These are phyloP conservation scores for Nitzschia sp. DNA, from an alignment of 108 stramenopile species.

Conservation along the genomic window DNA sequence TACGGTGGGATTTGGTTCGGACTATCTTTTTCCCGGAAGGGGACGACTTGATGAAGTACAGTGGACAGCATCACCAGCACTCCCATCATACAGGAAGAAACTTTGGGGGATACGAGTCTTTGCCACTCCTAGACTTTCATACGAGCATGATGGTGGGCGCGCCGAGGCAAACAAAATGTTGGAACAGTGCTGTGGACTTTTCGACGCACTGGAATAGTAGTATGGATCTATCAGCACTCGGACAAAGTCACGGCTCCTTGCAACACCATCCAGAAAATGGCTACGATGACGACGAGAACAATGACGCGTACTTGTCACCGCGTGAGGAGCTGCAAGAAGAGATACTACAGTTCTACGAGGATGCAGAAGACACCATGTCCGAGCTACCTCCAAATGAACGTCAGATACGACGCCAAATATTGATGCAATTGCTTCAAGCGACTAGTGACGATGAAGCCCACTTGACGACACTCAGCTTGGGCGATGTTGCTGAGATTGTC, in stretches of 20 bases:
- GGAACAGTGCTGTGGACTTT: neutral
- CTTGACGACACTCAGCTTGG: neutral
- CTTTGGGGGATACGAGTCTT: neutral
- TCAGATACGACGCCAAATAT: neutral
- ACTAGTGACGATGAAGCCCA: conserved; percentile 12
- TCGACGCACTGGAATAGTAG: neutral
- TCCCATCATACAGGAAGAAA: too few relatives aligned
- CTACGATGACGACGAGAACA: neutral
- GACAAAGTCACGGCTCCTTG: neutral
- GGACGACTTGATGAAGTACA: neutral
- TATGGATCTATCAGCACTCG: neutral
- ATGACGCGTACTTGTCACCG: neutral
- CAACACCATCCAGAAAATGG: neutral
- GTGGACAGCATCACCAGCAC: too few relatives aligned
- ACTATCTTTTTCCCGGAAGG: conserved; percentile 10
- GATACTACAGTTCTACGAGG: conserved; percentile 5
- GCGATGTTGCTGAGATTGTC: conserved; percentile 8
- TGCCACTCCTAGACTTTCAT: neutral
- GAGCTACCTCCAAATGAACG: neutral
- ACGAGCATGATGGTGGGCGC: neutral
- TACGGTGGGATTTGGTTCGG: conserved; percentile 12
- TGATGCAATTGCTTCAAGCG: conserved; percentile 9
- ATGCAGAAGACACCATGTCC: neutral
- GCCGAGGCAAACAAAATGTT: neutral
- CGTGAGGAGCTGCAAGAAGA: neutral